Evolutionary conservation across 345 rosid species (phyloP), one percentile per base, ranked within the genome.

Genomic region (Gossypium longicalyx): DNA sequence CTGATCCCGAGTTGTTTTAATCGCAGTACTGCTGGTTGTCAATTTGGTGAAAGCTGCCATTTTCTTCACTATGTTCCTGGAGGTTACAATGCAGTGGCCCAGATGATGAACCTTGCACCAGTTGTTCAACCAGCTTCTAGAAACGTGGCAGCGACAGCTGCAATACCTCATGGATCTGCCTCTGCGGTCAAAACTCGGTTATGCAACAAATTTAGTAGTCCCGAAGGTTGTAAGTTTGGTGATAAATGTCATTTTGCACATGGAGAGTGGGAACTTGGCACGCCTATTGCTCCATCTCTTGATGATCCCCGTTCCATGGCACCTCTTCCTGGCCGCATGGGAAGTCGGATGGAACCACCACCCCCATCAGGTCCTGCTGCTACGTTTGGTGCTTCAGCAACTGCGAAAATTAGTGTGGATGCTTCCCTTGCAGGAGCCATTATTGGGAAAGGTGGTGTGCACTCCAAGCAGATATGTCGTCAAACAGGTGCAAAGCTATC

Each of bases 31-130:
- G 77, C 88, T 72, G 97, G 98, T 43, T 92, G 98, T 76, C 97
- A 91, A 44, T 90, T 92, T 80, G 98, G 98, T 17, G 98, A 91
- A 78, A 82, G 90, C 78, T 92, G 97, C 71, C 98, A 91, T 82
- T 91, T 87, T 77, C 79, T 88, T 83, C 98, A 92, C 80, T 73
- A 87, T 69, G 88, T 94, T 53, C 91, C 97, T 19, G 92, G 97
- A 45, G 97, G 97, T 7, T 86, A 88, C 76, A 87, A 91, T 53
- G 88, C 91, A 15, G 94, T 86, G 61, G 83, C 94, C 48, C 94
- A 93, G 81, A 87, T 89, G 90, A 85, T 86, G 87, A 93, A 87
- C 76, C 83, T 88, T 15, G 78, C 91, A 49, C 86, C 85, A 48
- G 67, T 23, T 17, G 22, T 53, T 53, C 58, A 7, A 17, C n/a